These are phyloP conservation scores for Globisporangium paddicum DNA, from an alignment of 352 stramenopile species.

Conservation along the genomic window DNA sequence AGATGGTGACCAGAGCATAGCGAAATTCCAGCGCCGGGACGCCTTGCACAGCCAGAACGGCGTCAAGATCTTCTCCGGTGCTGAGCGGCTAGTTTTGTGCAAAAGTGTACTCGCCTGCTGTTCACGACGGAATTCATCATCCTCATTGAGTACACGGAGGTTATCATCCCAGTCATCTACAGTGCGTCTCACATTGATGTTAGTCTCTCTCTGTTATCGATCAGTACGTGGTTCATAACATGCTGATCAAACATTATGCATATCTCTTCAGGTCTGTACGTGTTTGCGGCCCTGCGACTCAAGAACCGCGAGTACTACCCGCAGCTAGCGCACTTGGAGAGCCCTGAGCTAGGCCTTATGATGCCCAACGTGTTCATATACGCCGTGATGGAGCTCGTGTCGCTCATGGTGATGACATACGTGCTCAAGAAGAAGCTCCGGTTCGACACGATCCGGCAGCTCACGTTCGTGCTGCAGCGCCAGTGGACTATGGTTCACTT, in stretches of 20 bases:
- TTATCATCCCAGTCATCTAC: slow-evolving; percentile 9
- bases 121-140: slow-evolving; percentile 4
- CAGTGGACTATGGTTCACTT: not conserved
- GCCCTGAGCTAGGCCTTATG: not conserved
- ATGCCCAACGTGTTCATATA: not conserved
- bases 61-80: not conserved
- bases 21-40: not conserved
- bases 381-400: not conserved
- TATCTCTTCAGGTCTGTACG: not conserved
- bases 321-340: not conserved
- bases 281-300: not conserved
- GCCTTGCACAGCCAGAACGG: not conserved
- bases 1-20: too few species aligned
- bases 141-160: slow-evolving; percentile 7
- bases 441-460: not conserved
- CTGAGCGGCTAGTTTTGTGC: slow-evolving; percentile 3
- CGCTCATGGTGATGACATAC: not conserved
- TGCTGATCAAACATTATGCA: not conserved
- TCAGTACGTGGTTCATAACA: not conserved
- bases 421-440: not conserved
- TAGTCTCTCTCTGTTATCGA: not conserved
- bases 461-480: not conserved
- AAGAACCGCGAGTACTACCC: slow-evolving; percentile 5
- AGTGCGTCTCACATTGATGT: not conserved
- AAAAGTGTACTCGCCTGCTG: not conserved